A percentile compares a stretch with the other conserved stretches of the same genome.
These are phyloP conservation scores for Acaromyces ingoldii DNA, from an alignment of 1,284 basidiomycete species.

Conservation along the genomic window DNA sequence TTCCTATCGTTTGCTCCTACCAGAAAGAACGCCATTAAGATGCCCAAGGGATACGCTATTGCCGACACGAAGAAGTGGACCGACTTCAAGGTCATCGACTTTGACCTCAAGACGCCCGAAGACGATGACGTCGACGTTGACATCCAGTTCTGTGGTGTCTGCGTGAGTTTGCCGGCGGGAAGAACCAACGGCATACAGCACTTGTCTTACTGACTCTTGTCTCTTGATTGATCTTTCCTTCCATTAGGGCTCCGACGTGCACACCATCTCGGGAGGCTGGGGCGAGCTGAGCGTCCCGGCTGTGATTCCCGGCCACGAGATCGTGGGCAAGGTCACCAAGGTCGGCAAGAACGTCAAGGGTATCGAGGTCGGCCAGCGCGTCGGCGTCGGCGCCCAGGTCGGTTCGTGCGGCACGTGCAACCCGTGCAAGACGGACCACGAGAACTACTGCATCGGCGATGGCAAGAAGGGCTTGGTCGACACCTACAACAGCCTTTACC, in stretches of 20 bases:
- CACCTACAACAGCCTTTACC: slow-evolving; percentile 56
- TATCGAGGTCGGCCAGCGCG: slow-evolving; percentile 63
- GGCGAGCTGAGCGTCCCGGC: slow-evolving; percentile 42
- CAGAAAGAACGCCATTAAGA: slow-evolving; percentile 4
- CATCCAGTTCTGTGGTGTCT: slow-evolving; percentile 48
- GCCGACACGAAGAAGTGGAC: slow-evolving; percentile 47
- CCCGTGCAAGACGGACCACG: slow-evolving; percentile 56
- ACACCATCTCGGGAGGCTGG: slow-evolving; percentile 48
- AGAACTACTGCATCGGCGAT: slow-evolving; percentile 23
- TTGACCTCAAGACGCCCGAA: slow-evolving; percentile 42
- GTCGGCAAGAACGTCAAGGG: slow-evolving; percentile 56
- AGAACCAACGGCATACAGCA: too few relatives aligned
- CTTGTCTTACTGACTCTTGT: slow-evolving; percentile 51
- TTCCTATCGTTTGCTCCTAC: neutral
- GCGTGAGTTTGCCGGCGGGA: slow-evolving; percentile 18
- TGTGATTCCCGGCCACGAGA: slow-evolving; percentile 60
- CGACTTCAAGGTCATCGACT: slow-evolving; percentile 49
- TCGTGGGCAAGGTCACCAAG: slow-evolving; percentile 58
- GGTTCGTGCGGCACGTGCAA: slow-evolving; percentile 58
- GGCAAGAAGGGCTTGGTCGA: slow-evolving; percentile 47
- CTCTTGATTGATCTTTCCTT: slow-evolving; percentile 15
- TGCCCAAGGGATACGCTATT: slow-evolving; percentile 46
- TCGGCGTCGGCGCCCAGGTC: slow-evolving; percentile 64
- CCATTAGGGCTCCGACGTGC: slow-evolving; percentile 18
- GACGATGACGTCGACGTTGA: slow-evolving; percentile 44